Conservation (phyloP, 176 grass and related monocot species). For the Avena sativa region DNA sequence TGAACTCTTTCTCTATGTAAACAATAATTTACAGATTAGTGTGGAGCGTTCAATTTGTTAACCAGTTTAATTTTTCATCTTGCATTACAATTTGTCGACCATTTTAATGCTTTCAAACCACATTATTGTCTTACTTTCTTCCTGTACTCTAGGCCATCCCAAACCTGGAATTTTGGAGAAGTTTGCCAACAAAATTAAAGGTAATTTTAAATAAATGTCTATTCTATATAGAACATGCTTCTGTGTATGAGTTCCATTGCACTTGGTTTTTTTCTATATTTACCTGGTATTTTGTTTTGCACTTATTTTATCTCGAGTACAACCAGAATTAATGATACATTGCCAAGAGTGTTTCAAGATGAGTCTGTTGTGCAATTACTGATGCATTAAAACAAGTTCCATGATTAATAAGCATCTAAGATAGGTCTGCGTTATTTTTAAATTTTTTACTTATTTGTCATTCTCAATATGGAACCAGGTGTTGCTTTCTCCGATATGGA, state of each 20-base stretch:
- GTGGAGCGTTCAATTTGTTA: neutral
- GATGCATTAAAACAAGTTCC: constrained; percentile 12
- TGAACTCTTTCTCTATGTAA: constrained; percentile 5
- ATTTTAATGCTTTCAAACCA: constrained; percentile 30
- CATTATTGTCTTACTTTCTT: constrained; percentile 30
- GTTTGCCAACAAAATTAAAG: constrained; percentile 65
- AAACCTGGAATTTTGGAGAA: constrained; percentile 84
- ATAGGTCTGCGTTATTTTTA: constrained; percentile 15
- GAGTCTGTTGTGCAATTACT: neutral
- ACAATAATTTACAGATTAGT: constrained; percentile 1
- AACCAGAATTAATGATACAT: neutral
- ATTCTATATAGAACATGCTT: constrained; percentile 18
- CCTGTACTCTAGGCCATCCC: constrained; percentile 73
- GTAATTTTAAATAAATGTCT: constrained; percentile 47
- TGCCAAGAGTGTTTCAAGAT: neutral
- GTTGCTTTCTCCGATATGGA: neutral
- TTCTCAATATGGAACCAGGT: neutral
- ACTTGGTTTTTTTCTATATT: neutral
- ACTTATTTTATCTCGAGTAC: neutral
- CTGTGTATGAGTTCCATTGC: neutral
- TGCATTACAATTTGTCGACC: neutral
- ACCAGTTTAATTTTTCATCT: constrained; percentile 8
- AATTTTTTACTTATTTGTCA: neutral
- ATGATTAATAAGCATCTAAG: constrained; percentile 4
- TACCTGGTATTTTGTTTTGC: neutral